Percentiles rank a stretch among this genome's conserved stretches.
Conservation (phyloP, 2,329 filamentous ascomycete species). For the Scytalidium lignicola region DNA sequence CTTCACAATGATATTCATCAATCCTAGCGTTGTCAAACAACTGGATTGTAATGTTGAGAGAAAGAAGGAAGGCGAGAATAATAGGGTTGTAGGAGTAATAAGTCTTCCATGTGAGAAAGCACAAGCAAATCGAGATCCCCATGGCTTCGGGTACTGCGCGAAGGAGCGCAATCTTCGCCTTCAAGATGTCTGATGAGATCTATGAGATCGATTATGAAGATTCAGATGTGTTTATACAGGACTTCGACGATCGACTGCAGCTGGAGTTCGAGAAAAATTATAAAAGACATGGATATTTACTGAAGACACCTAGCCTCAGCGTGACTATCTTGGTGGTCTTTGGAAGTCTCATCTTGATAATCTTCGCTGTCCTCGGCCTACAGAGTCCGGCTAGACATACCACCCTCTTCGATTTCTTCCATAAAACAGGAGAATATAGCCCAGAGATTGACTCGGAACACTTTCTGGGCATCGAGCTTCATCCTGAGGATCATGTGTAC, state of each 20-base stretch:
- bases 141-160: background rate
- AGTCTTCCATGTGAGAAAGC: no score
- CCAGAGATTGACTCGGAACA: background rate
- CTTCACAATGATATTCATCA: no score
- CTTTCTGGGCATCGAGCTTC: background rate
- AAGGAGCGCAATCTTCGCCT: background rate
- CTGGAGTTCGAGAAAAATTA: background rate
- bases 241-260: background rate
- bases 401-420: background rate
- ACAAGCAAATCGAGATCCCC: no score
- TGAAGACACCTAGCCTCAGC: background rate
- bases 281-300: background rate
- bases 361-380: background rate
- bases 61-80: background rate
- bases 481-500: slow-evolving; percentile 35
- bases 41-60: no score
- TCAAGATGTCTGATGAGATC: background rate
- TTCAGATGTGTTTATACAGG: background rate
- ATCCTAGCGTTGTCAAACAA: no score
- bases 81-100: background rate
- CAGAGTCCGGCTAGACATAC: background rate
- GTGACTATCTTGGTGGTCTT: no score
- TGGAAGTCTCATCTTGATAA: background rate
- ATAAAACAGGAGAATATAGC: background rate
- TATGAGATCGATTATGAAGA: background rate